Evolutionary conservation across 2,329 filamentous ascomycete species (phyloP).

Genomic region (Penicillium griseofulvum): DNA sequence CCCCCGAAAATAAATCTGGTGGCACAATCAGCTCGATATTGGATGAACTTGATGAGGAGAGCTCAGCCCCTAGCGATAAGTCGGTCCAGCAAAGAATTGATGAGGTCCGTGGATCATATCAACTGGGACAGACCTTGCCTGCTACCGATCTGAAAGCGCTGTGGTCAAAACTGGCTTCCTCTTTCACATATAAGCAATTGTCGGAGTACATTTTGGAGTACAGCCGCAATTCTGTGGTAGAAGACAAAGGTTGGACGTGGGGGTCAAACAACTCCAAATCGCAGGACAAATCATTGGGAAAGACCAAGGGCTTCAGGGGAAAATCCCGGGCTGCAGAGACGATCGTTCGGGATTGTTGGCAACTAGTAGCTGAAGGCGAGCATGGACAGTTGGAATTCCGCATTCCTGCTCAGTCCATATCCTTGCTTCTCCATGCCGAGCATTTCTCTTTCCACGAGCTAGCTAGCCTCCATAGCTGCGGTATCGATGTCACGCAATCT

Average conservation of each 20-base stretch:
- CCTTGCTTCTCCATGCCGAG: constrained; percentile 33
- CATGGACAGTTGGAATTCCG: constrained; percentile 38
- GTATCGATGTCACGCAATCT: constrained; percentile 37
- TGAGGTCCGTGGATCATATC: constrained; percentile 22
- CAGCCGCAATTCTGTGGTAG: neutral
- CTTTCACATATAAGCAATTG: constrained; percentile 37
- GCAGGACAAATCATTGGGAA: constrained; percentile 12
- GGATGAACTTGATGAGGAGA: constrained; percentile 26
- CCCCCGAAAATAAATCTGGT: constrained; percentile 4
- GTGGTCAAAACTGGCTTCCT: constrained; percentile 29
- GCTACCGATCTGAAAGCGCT: constrained; percentile 31
- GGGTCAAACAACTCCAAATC: constrained; percentile 30
- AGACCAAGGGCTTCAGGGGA: constrained; percentile 23
- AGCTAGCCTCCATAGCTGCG: constrained; percentile 33
- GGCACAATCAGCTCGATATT: constrained; percentile 23
- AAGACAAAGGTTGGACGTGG: constrained; percentile 22
- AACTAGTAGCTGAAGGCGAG: constrained; percentile 34
- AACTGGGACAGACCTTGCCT: constrained; percentile 26
- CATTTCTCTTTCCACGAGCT: constrained; percentile 39
- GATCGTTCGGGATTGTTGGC: constrained; percentile 42
- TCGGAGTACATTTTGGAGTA: constrained; percentile 27
- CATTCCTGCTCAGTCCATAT: constrained; percentile 27
- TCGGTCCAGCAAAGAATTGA: constrained; percentile 29
- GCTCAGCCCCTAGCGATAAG: constrained; percentile 7
- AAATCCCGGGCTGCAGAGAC: constrained; percentile 36